Evolutionary conservation across 1,284 basidiomycete species (phyloP), one percentile per base, ranked within the genome.

Genomic region (Singerocomus rubriflavus): DNA sequence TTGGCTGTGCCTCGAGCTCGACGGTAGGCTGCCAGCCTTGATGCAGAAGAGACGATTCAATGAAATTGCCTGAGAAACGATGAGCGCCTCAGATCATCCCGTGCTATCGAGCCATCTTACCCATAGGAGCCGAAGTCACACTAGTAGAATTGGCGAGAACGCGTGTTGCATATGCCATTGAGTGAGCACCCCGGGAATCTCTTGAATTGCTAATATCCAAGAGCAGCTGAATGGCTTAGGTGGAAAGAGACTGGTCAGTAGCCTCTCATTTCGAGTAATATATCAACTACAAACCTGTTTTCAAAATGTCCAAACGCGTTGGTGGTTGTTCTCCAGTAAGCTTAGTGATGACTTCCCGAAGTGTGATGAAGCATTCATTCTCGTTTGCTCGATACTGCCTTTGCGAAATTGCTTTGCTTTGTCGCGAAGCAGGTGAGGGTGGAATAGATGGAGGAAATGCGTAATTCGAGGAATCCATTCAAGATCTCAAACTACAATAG

Each of bases 261-360:
- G 21, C 21, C 4, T 11, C 27, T 5, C 14, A 8, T 11, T 31
- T 2, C 6, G 32, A n/a, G n/a, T 3, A 14, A 10, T 1, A 42
- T 13, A 26, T 29, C 1, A 6, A 16, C 21, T 43, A 44, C 42
- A 46, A 16, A 61, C 62, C 54, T 58, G 51, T 57, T 16, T 14
- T 51, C 3, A 67, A 44, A 12, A 51, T 50, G 16, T 67, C 63
- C 4, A 66, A 44, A 3, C 65, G 57, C 4, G 52, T 67, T 11
- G 42, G 53, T 3, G 31, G 45, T 14, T 50, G 55, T 21, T 56
- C 50, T 9, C 54, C 52, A 3, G 60, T 60, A 12, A 60, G 48
- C 4, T 54, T 42, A 2, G 35, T 42, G 46, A 59, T 57, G 35
- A 54, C 38, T 4, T 25, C 33, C 16, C 50, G 45, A 9, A 64